These are phyloP conservation scores for Nemania sp. DNA, from an alignment of 2,329 filamentous ascomycete genomes.

Conservation along the genomic window DNA sequence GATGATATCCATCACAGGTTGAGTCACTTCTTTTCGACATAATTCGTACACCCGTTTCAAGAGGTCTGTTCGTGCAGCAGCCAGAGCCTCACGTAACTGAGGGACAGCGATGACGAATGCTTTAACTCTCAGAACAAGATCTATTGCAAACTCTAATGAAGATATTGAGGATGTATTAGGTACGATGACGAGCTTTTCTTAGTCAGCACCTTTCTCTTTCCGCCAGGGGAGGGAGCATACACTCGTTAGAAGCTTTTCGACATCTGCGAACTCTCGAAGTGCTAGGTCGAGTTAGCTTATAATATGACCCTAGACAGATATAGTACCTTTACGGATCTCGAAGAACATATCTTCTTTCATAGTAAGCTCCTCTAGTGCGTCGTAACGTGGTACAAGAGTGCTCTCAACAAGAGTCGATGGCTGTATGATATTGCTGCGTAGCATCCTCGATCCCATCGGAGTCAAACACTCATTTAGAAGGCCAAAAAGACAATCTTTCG, in stretches of 20 bases:
- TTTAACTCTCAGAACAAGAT: slow-evolving; percentile 88
- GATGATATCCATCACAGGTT: slow-evolving; percentile 73
- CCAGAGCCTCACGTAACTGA: slow-evolving; percentile 75
- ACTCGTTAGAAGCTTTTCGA: slow-evolving; percentile 82
- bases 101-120: slow-evolving; percentile 78
- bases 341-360: slow-evolving; percentile 88
- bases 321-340: slow-evolving; percentile 74
- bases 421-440: slow-evolving; percentile 88
- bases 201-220: slow-evolving; percentile 37
- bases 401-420: slow-evolving; percentile 77
- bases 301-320: not conserved
- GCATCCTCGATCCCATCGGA: slow-evolving; percentile 86
- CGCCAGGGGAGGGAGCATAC: slow-evolving; percentile 55
- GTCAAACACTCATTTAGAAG: slow-evolving; percentile 87
- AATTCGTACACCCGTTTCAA: slow-evolving; percentile 75
- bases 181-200: slow-evolving; percentile 77
- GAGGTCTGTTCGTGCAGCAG: slow-evolving; percentile 71
- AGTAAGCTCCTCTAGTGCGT: slow-evolving; percentile 85
- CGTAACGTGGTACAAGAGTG: slow-evolving; percentile 78
- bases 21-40: slow-evolving; percentile 73
- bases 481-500: slow-evolving; percentile 85
- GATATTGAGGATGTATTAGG: slow-evolving; percentile 74
- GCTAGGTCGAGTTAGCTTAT: slow-evolving; percentile 59
- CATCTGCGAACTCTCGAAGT: slow-evolving; percentile 80
- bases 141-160: slow-evolving; percentile 83